A percentile compares a stretch with the other conserved stretches of the same genome.
phyloP scores from a whole-genome alignment of 2,329 filamentous ascomycete genomes.

The Diaporthe nobilis region DNA sequence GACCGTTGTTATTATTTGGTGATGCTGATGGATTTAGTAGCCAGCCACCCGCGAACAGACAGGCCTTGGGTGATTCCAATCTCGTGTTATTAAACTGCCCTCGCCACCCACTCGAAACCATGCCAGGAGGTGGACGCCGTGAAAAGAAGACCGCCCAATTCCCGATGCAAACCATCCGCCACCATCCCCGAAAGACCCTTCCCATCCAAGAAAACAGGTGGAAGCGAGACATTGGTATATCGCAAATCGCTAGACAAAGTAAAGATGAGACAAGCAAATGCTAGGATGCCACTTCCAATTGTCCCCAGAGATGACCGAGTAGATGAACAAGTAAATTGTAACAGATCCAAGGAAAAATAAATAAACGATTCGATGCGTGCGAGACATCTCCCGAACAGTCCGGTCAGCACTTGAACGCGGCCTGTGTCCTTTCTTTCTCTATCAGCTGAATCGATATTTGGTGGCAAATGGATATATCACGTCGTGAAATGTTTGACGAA shows the following conservation, averaged over 20 bases:
- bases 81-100: conserved; percentile 3
- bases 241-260: conserved; percentile 10
- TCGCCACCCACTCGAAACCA: background rate
- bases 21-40: conserved; percentile 1
- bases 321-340: conserved; percentile 13
- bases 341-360: background rate
- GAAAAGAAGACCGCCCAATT: background rate
- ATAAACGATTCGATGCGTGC: conserved; percentile 10
- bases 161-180: conserved; percentile 2
- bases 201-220: background rate
- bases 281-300: conserved; percentile 7
- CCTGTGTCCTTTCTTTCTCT: conserved; percentile 32
- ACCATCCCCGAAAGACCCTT: background rate
- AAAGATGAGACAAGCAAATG: conserved; percentile 4
- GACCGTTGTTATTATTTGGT: background rate
- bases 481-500: background rate
- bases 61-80: conserved; percentile 5
- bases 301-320: conserved; percentile 12
- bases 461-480: conserved; percentile 1
- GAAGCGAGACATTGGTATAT: conserved; percentile 31
- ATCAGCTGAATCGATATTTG: conserved; percentile 32
- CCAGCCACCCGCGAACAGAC: background rate
- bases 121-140: conserved; percentile 4
- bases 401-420: conserved; percentile 42
- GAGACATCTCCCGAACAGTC: conserved; percentile 27